A percentile compares a stretch with the other conserved stretches of the same genome.
Evolutionary conservation across 331 rosid genomes (phyloP).

Genomic region (Stylosanthes scabra): DNA sequence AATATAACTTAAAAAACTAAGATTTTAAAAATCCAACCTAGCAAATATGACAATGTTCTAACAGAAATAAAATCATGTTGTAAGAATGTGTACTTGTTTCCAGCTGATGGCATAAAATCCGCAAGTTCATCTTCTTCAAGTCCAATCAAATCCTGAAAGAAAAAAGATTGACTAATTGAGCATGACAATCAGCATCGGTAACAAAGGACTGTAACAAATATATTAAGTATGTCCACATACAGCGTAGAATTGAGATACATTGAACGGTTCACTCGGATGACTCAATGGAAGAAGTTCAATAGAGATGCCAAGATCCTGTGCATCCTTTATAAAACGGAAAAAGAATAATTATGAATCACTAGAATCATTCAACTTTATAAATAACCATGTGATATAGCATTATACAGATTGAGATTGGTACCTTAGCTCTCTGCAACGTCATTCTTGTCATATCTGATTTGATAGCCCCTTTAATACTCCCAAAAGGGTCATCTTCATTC

Average conservation of each 20-base stretch:
- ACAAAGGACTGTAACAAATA: slow-evolving; percentile 36
- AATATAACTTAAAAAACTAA: neutral
- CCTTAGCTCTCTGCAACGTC: slow-evolving; percentile 90
- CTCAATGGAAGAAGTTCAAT: slow-evolving; percentile 91
- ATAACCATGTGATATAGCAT: slow-evolving; percentile 38
- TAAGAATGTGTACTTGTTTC: slow-evolving; percentile 49
- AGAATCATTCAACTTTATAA: slow-evolving; percentile 18
- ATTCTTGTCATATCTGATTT: slow-evolving; percentile 86
- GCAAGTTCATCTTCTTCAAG: slow-evolving; percentile 72
- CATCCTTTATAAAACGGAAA: slow-evolving; percentile 65
- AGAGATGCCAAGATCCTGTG: slow-evolving; percentile 89
- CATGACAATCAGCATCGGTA: slow-evolving; percentile 20
- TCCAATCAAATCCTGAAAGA: slow-evolving; percentile 79
- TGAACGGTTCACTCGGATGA: slow-evolving; percentile 58
- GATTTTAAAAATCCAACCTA: slow-evolving; percentile 16
- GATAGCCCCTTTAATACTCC: slow-evolving; percentile 64
- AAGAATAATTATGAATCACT: slow-evolving; percentile 30
- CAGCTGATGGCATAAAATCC: slow-evolving; percentile 67
- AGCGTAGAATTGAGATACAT: slow-evolving; percentile 72
- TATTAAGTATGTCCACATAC: slow-evolving; percentile 57
- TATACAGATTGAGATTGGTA: slow-evolving; percentile 53
- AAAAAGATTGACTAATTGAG: slow-evolving; percentile 25
- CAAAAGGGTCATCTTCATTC: slow-evolving; percentile 96
- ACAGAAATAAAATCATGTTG: slow-evolving; percentile 24
- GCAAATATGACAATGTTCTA: slow-evolving; percentile 3